phyloP scores from a whole-genome alignment of 2,329 filamentous ascomycete genomes.

The Leptographium lundbergii region DNA sequence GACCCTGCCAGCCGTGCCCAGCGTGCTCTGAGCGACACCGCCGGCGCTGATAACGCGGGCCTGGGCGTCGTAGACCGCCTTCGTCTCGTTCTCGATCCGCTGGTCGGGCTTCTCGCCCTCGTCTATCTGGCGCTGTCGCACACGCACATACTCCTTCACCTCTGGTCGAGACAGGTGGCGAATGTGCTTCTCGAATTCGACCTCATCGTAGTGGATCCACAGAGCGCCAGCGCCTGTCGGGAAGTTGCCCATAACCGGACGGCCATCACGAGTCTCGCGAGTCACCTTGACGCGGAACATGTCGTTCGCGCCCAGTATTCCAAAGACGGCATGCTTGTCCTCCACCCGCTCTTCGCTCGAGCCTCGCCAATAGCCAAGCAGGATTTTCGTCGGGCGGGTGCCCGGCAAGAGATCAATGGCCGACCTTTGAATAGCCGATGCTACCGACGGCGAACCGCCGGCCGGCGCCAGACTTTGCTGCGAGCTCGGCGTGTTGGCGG shows the following conservation, averaged over 20 bases:
- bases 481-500: neutral
- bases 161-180: slow-evolving; percentile 37
- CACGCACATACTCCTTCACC: slow-evolving; percentile 51
- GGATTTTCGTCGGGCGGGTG: slow-evolving; percentile 42
- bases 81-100: slow-evolving; percentile 34
- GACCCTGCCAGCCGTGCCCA: slow-evolving; percentile 10
- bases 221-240: slow-evolving; percentile 45
- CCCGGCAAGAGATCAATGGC: slow-evolving; percentile 32
- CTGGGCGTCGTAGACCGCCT: slow-evolving; percentile 38
- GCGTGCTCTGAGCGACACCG: slow-evolving; percentile 11
- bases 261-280: slow-evolving; percentile 46
- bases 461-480: neutral
- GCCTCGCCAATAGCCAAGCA: slow-evolving; percentile 46
- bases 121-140: slow-evolving; percentile 47
- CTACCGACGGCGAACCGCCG: slow-evolving; percentile 10
- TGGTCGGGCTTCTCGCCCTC: slow-evolving; percentile 36
- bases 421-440: slow-evolving; percentile 10
- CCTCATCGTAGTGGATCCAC: slow-evolving; percentile 52
- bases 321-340: slow-evolving; percentile 50
- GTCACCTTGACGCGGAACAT: slow-evolving; percentile 54
- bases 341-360: slow-evolving; percentile 32
- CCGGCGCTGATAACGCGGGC: slow-evolving; percentile 14
- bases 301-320: slow-evolving; percentile 48
- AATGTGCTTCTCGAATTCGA: slow-evolving; percentile 44
- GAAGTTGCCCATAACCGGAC: slow-evolving; percentile 45